Conservation (phyloP, 139 green algal genomes). For the Micromonas pusilla region DNA sequence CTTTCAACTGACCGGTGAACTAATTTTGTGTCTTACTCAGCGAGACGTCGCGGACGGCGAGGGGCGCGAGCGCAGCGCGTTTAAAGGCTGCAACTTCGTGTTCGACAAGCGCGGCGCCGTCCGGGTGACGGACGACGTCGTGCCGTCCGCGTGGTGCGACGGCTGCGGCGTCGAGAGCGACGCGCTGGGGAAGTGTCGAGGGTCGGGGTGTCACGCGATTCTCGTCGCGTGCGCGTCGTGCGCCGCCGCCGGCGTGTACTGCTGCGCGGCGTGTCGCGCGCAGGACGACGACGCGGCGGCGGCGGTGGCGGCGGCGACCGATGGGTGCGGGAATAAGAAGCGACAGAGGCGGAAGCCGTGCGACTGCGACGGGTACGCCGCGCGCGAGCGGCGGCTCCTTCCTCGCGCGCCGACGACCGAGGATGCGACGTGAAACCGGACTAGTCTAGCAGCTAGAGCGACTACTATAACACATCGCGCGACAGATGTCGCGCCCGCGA, state of each 20-base stretch:
- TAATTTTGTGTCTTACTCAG: too few species aligned
- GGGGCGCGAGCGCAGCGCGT: too few species aligned
- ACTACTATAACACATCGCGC: too few species aligned
- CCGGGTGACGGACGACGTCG: neutral
- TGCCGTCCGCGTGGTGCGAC: neutral
- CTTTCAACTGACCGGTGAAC: too few species aligned
- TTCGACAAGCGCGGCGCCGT: slow-evolving; percentile 9
- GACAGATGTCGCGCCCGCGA: too few species aligned
- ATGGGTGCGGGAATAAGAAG: too few species aligned
- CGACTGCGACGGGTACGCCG: slow-evolving; percentile 14
- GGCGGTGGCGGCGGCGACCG: neutral
- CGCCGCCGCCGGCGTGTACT: neutral
- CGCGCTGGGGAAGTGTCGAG: neutral
- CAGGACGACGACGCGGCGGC: neutral
- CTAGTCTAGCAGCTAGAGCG: too few species aligned
- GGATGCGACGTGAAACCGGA: too few species aligned
- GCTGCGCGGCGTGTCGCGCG: slow-evolving; percentile 1
- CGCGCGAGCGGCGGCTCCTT: neutral
- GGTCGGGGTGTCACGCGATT: neutral
- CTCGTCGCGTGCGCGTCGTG: neutral
- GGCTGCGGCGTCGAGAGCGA: neutral
- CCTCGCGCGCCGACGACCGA: too few species aligned
- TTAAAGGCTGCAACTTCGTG: slow-evolving; percentile 10
- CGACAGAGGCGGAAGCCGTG: neutral
- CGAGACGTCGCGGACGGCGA: too few species aligned